Base-by-base conservation (phyloP, 768 basidiomycete species). In the Collybiopsis luxurians region DNA sequence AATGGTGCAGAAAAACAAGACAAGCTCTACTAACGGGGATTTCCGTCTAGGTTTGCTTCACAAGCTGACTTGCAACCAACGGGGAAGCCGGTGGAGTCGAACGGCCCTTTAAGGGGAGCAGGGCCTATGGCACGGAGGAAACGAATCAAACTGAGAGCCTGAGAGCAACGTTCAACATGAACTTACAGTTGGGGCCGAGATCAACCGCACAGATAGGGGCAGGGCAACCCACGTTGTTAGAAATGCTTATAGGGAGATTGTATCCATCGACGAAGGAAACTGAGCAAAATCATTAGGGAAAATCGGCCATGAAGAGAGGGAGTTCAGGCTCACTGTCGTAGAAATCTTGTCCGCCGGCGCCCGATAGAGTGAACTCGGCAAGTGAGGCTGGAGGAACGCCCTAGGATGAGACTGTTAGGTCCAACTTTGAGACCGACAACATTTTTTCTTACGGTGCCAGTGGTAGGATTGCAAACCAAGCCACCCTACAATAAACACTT, bases 221-320 rank as follows among this genome's bases (percentile, higher is more conserved):
- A 19, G 60, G 56, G 58, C 80, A 81, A 2, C 65, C 72, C 24
- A 64, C 70, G 62, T 68, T 73, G 53, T 58, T 78, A 30, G 67
- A 71, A 46, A 80, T 74, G 2, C 66, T 53, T 39, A 79, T 61
- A 27, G 81, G 80, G 24, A 82, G 58, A 59, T 81, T 79, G 55
- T 68, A 80, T 13, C 79, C 80, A 51, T 81, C 75, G 36, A 81
- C 79, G 2, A 81, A 68, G 23, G 78, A 79, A 36, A 80, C 79
- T 77, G 23, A 30, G 11, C 31, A n/a, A 13, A 1, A n/a, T 27
- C 13, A 27, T 54, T 44, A 21, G 31, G 7, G 2, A 38, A 4
- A 50, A n/a, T 31, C 27, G 31, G 19, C n/a, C 23, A 17, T 11
- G 6, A 39, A 21, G 27, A 15, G 44, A 36, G 26, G 1, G 4